Base-by-base conservation (phyloP, 2,329 filamentous ascomycete species). In the Exophiala sp. region DNA sequence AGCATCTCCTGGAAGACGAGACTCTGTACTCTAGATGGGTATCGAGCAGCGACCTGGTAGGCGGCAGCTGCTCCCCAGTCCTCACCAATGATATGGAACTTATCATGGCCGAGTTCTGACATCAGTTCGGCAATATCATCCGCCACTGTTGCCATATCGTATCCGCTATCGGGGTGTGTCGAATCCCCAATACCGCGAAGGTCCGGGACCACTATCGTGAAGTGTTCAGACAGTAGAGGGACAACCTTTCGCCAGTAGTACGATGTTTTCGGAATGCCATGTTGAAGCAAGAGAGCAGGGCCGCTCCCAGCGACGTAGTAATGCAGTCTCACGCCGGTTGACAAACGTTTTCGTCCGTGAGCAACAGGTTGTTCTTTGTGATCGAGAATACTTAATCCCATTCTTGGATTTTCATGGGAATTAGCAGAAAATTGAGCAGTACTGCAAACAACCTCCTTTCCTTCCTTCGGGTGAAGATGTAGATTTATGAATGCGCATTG, bases 31-130 rank as follows among this genome's bases (percentile, higher is more conserved):
- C 72, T 70, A 0, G 64, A 52, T 0, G 72, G 70, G 36, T 74
- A 71, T 49, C 78, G 75, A 12, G 81, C 78, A 35, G 74, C 74
- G 0, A 84, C 68, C 52, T 78, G 78, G 58, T 84, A 81, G 0
- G 78, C 72, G 2, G 83, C 74, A 29, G 80, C 69, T 0, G 77
- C 81, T 3, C 81, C 81, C 36, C 81, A 76, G 63, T 84, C 81
- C 61, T 84, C 81, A 0, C 74, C 78, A 52, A 78, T 78, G 16
- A 84, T 66, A 59, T 68, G 77, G 63, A 78, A 81, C 0, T 65
- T 55, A 0, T 59, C 35, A 59, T 71, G 68, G 6, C 72, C 72
- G 0, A 80, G 66, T 1, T 62, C 40, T 12, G 70, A 61, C 78
- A 81, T 81, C 12, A 78, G 72, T 11, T 63, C 60, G 6, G 74